Conservation (phyloP, 768 basidiomycete species). For the Lactarius evosmus region DNA sequence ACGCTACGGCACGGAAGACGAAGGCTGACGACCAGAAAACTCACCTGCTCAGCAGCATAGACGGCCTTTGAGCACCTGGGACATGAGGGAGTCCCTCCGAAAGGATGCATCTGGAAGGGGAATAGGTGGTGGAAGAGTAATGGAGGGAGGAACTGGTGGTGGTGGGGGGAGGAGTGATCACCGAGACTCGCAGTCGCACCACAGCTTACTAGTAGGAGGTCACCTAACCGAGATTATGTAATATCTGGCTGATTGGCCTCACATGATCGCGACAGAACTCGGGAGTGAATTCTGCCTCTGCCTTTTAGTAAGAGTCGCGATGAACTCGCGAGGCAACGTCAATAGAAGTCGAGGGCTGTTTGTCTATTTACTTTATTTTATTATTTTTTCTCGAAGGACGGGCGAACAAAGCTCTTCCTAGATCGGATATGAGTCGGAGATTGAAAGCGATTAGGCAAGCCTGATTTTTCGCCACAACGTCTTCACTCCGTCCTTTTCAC, state of each 20-base stretch:
- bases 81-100: constrained; percentile 67
- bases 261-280: not conserved
- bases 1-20: not conserved
- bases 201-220: not conserved
- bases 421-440: constrained; percentile 38
- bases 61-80: constrained; percentile 73
- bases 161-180: not conserved
- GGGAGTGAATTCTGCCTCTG: not conserved
- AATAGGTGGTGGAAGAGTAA: not conserved
- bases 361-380: not conserved
- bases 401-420: not conserved
- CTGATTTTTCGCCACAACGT: constrained; percentile 30
- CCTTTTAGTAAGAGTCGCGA: not conserved
- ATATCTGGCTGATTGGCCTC: not conserved
- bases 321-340: no score
- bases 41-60: constrained; percentile 86
- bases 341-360: not conserved
- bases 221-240: not conserved
- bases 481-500: constrained; percentile 32
- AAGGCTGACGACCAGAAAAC: constrained; percentile 23
- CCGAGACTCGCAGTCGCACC: constrained; percentile 3
- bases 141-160: not conserved
- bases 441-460: constrained; percentile 39
- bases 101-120: constrained; percentile 55
- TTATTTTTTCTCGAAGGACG: not conserved